Percentiles rank a stretch among this genome's conserved stretches.
phyloP scores from a whole-genome alignment of 306 rosid species.

The Purshia tridentata region DNA sequence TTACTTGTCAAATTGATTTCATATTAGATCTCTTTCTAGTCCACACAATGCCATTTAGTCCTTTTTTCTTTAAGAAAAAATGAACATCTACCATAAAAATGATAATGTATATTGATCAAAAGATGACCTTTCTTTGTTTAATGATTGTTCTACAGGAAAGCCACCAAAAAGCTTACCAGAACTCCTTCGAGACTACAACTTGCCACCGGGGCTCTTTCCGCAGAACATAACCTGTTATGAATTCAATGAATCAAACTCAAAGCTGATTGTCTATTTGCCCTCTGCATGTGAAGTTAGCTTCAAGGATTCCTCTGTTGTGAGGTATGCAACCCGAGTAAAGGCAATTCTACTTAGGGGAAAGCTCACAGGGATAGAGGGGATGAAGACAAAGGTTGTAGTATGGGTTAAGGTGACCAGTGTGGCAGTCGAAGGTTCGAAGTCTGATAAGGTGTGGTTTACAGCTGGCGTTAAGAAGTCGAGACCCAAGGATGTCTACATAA shows the following conservation, averaged over 20 bases:
- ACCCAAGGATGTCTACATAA: slow-evolving; percentile 70
- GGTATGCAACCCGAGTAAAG: slow-evolving; percentile 76
- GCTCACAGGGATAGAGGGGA: slow-evolving; percentile 78
- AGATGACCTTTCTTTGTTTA: not conserved
- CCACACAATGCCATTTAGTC: not conserved
- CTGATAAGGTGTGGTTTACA: slow-evolving; percentile 84
- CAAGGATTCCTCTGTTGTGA: slow-evolving; percentile 79
- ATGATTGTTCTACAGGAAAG: slow-evolving; percentile 50
- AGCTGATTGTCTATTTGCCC: slow-evolving; percentile 78
- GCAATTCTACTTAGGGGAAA: slow-evolving; percentile 76
- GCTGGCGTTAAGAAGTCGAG: slow-evolving; percentile 90
- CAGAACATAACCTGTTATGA: slow-evolving; percentile 77
- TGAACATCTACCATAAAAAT: not conserved
- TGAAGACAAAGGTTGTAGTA: slow-evolving; percentile 90
- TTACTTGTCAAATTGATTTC: no score
- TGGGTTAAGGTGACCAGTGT: slow-evolving; percentile 92
- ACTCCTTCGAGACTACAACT: slow-evolving; percentile 85
- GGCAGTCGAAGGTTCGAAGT: slow-evolving; percentile 76
- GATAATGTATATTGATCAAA: not conserved
- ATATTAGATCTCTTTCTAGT: not conserved
- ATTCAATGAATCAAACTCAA: slow-evolving; percentile 72
- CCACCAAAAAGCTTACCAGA: slow-evolving; percentile 76
- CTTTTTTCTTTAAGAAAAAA: not conserved
- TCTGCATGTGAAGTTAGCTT: slow-evolving; percentile 79
- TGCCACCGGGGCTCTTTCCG: slow-evolving; percentile 87